Evolutionary conservation across 192 early-diverging fungal genomes (phyloP), one percentile per base, ranked within the genome.

Genomic region (Bifiguratus adelaidae): DNA sequence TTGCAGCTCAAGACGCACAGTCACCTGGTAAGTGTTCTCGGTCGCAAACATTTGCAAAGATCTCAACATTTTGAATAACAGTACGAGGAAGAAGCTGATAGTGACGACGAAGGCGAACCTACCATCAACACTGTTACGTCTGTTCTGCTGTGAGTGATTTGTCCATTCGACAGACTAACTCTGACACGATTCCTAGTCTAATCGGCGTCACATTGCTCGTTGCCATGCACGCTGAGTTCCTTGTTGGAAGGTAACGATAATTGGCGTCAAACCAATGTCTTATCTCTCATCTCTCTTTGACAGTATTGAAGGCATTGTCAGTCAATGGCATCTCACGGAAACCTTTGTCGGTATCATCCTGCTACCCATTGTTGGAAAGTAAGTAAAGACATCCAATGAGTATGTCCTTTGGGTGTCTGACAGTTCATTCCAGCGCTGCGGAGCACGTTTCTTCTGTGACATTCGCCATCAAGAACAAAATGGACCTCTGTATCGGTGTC

Each of bases 261-360:
- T 5, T 1, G 20, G 29, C 18, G 4, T 0, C 8, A 21, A 15
- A 41, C 27, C 23, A 27, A 16, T 30, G 18, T 22, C 19, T 25
- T 20, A 19, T 21, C 28, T 18, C 0, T 16, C 8, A 30, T 47
- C 19, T 8, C 7, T 43, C 26, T 41, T 23, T 13, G 20, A 8
- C 28, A 67, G 68, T 26, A 85, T 91, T 30, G 80, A 81, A 45
- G 79, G 79, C 22, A 52, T 91, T 16, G 75, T 83, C 4, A 53
- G 72, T 18, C 37, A 54, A 11, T 88, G 78, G 73, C 62, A 76
- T 47, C 60, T 96, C 26, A 77, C 58, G 26, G 69, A 84, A 41
- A 83, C 80, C 15, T 97, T 97, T 68, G 85, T 97, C 32, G 94
- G 94, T 32, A 70, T 95, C 50, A 88, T 97, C 37, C 52, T 97